Evolutionary conservation across 2,329 filamentous ascomycete genomes (phyloP).

Genomic region (Huntiella savannae): DNA sequence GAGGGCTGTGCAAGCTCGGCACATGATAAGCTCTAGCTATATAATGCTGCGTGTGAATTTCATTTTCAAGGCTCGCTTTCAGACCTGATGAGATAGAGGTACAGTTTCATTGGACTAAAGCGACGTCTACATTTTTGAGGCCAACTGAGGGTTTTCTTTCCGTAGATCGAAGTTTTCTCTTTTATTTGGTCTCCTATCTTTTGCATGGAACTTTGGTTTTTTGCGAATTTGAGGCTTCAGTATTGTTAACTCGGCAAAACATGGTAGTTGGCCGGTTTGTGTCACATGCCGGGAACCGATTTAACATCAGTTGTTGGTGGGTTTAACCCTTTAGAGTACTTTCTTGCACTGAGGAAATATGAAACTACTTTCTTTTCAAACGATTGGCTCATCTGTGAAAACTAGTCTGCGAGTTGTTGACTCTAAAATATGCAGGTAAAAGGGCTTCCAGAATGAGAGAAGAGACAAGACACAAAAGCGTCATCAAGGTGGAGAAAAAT

Average conservation of each 20-base stretch:
- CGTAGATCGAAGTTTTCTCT: background rate
- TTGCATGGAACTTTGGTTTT: background rate
- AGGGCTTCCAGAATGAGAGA: background rate
- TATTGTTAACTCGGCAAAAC: too few relatives aligned
- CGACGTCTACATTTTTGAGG: slow-evolving; percentile 38
- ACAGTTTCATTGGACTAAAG: slow-evolving; percentile 44
- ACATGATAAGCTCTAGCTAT: too few relatives aligned
- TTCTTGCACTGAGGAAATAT: too few relatives aligned
- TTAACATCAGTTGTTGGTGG: background rate
- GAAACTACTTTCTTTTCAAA: too few relatives aligned
- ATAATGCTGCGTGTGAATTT: background rate
- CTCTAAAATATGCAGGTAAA: background rate
- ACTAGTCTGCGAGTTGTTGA: background rate
- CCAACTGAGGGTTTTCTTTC: background rate
- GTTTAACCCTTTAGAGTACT: too few relatives aligned
- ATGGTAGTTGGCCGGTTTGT: too few relatives aligned
- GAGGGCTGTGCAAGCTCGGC: too few relatives aligned
- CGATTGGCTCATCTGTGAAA: too few relatives aligned
- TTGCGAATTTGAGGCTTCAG: background rate
- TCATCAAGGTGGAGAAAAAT: background rate
- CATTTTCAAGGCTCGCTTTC: slow-evolving; percentile 23
- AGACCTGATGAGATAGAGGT: slow-evolving; percentile 38
- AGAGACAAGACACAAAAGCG: background rate
- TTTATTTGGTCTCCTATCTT: background rate
- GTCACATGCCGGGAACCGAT: background rate